Base-by-base conservation (phyloP, 306 rosid species). In the Cicer yamashitae region DNA sequence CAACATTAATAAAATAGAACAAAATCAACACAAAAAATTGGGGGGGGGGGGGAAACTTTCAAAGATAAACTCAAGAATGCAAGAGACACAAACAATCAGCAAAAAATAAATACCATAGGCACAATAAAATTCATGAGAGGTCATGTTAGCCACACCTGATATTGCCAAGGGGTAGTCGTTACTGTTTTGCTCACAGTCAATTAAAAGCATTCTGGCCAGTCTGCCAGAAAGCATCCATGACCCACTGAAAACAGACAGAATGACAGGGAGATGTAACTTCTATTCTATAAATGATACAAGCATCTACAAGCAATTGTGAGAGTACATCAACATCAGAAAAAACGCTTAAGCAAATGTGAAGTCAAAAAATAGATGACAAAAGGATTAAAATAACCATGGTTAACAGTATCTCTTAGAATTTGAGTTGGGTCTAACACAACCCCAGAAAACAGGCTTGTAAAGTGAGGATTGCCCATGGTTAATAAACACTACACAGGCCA, bases 221-320 rank as follows among this genome's bases (percentile, higher is more conserved):
- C 87, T 89, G 73, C 91, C 90, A 71, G 96, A 94, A 68, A 91
- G 94, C 80, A 91, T 50, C 98, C 96, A 91, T 58, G 98, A 86
- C 69, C 88, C 94, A 78, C 96, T 90, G 83, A 57, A 81, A 84
- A 82, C 71, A 64, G 60, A 60, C 79, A 83, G 52, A 75, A 69
- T 46, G 43, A 45, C 41, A 58, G 45, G 44, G 15, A 70, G 46
- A 76, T 72, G 68, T 56, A 57, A 83, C 67, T 75, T 10, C 14
- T 34, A 57, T 59, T 10, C 14, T 41, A 64, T 65, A 8, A 67
- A 51, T 66, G 45, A 70, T 71, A 70, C 17, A 20, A 37, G 70
- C 17, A 50, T 46, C 50, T 34, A 47, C 7, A 30, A 44, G 58
- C 56, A 54, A 47, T 59, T 15, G 13, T 10, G 50, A 73, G 12